phyloP scores from a whole-genome alignment of 257 asterid species.

The Solanum chmielewskii region DNA sequence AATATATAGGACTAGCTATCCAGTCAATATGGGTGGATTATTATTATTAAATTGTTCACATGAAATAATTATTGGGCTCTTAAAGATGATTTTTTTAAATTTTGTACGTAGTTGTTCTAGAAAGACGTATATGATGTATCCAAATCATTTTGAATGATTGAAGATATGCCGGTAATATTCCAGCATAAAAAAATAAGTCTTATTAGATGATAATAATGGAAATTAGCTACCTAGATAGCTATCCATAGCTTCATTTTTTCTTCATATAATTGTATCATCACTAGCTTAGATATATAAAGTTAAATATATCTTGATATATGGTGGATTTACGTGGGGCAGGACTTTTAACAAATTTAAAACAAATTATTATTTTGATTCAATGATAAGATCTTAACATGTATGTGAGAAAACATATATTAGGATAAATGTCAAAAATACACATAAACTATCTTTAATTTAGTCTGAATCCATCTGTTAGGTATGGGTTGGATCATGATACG shows the following conservation, averaged over 20 bases:
- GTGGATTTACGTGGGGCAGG: not conserved
- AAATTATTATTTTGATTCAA: not conserved
- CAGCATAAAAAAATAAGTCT: not conserved
- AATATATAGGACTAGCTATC: not conserved
- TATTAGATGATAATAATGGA: not conserved
- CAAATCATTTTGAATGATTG: not conserved
- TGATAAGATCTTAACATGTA: not conserved
- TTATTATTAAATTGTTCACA: not conserved
- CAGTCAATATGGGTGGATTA: not conserved
- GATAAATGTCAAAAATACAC: too few relatives aligned
- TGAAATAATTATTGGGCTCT: not conserved
- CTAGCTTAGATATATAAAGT: not conserved
- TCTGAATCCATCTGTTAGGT: not conserved
- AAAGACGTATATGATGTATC: not conserved
- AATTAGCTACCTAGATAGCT: not conserved
- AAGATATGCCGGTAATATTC: not conserved
- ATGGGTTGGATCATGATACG: not conserved
- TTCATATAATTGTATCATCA: not conserved
- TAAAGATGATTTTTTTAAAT: not conserved
- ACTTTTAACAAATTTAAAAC: not conserved
- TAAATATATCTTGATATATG: not conserved
- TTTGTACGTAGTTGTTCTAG: not conserved
- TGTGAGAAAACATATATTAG: not conserved
- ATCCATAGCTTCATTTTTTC: not conserved
- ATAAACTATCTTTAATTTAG: too few relatives aligned